Conservation (phyloP, 1,284 basidiomycete genomes). For the Coniophora puteana region DNA sequence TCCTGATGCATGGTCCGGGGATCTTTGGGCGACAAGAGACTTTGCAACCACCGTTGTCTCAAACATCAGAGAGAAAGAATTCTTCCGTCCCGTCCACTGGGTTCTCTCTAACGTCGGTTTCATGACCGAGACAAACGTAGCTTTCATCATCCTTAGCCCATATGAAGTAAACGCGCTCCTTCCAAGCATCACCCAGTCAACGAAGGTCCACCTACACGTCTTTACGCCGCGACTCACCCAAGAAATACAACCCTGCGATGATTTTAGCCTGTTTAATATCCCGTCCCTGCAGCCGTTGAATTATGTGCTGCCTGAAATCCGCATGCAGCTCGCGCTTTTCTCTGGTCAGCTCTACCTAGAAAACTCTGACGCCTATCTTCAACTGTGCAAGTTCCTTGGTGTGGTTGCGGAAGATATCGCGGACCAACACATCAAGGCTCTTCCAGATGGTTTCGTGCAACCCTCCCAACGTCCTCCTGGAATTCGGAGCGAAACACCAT, state of each 20-base stretch:
- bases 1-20: constrained; percentile 16
- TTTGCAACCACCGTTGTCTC: constrained; percentile 20
- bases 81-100: constrained; percentile 23
- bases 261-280: constrained; percentile 18
- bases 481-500: constrained; percentile 2
- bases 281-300: constrained; percentile 8
- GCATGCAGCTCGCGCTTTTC: constrained; percentile 14
- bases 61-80: constrained; percentile 9
- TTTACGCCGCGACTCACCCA: constrained; percentile 22
- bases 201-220: constrained; percentile 19
- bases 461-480: constrained; percentile 12
- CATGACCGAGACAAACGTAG: neutral
- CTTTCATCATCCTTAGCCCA: constrained; percentile 24
- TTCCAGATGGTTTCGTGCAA: constrained; percentile 30
- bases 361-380: constrained; percentile 26
- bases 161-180: constrained; percentile 26
- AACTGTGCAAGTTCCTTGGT: constrained; percentile 32
- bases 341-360: constrained; percentile 40
- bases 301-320: neutral
- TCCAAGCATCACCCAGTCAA: constrained; percentile 19
- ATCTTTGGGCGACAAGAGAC: constrained; percentile 26
- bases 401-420: constrained; percentile 17
- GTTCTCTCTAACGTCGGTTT: constrained; percentile 15
- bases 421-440: constrained; percentile 13
- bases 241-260: constrained; percentile 20